These are phyloP conservation scores for Cystobasidiaceae sp. DNA, from an alignment of 1,284 basidiomycete species.

Conservation along the genomic window DNA sequence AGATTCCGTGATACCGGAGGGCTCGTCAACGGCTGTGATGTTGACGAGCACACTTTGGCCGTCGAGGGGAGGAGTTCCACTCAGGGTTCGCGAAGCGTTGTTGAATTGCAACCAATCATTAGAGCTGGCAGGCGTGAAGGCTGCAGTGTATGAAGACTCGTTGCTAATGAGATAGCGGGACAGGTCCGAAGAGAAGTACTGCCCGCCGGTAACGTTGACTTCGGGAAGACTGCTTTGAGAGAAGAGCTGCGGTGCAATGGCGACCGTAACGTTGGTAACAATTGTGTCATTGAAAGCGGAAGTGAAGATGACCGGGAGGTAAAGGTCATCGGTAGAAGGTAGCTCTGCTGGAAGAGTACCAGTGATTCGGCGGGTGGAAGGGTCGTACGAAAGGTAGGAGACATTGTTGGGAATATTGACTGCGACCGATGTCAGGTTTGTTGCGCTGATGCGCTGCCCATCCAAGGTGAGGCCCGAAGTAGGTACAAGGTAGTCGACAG, in stretches of 20 bases:
- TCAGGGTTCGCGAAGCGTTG: constrained; percentile 51
- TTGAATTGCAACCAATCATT: constrained; percentile 64
- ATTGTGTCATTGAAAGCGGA: constrained; percentile 59
- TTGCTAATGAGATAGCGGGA: constrained; percentile 31
- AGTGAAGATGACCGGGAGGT: constrained; percentile 61
- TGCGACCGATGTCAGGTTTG: constrained; percentile 41
- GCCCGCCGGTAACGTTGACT: constrained; percentile 53
- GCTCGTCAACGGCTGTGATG: constrained; percentile 9
- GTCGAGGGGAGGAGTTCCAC: constrained; percentile 55
- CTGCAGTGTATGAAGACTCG: constrained; percentile 31
- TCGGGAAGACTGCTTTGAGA: constrained; percentile 54
- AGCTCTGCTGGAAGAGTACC: constrained; percentile 56
- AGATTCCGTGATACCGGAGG: constrained; percentile 7
- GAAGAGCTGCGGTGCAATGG: constrained; percentile 65
- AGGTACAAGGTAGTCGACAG: constrained; percentile 44
- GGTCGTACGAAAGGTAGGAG: constrained; percentile 63
- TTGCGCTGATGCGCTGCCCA: constrained; percentile 48
- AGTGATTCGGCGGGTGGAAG: constrained; percentile 55
- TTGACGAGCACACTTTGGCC: constrained; percentile 32
- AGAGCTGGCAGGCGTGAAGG: constrained; percentile 52
- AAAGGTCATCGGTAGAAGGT: constrained; percentile 44
- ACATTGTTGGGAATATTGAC: constrained; percentile 52
- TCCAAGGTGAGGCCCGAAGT: constrained; percentile 58
- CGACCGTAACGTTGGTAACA: constrained; percentile 58
- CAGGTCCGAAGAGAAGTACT: constrained; percentile 35